Evolutionary conservation across 202 grass and related monocot genomes (phyloP).

Genomic region (Zoysia matrella): DNA sequence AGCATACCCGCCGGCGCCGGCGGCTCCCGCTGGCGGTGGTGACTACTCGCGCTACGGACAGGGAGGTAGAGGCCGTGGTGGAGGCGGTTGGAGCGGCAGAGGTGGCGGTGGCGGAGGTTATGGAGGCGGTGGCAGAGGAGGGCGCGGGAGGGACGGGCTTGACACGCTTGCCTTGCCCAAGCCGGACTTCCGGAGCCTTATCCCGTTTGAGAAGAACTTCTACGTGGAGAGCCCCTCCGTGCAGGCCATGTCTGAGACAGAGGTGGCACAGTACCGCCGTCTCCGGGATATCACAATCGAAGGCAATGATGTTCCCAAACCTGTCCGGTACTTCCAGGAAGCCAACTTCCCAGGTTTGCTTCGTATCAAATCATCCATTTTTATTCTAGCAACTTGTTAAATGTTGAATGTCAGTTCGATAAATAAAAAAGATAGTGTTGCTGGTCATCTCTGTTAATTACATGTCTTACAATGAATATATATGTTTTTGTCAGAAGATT

Average conservation of each 20-base stretch:
- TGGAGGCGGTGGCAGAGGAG: slow-evolving; percentile 50
- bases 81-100: slow-evolving; percentile 36
- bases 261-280: slow-evolving; percentile 65
- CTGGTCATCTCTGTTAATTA: neutral
- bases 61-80: slow-evolving; percentile 49
- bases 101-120: slow-evolving; percentile 38
- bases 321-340: slow-evolving; percentile 86
- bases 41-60: slow-evolving; percentile 38
- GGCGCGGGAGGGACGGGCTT: slow-evolving; percentile 65
- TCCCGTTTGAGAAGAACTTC: slow-evolving; percentile 95
- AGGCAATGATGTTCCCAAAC: slow-evolving; percentile 82
- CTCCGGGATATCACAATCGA: slow-evolving; percentile 75
- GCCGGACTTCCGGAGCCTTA: slow-evolving; percentile 74
- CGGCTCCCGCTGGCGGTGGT: neutral
- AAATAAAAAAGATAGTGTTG: neutral
- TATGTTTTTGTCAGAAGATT: neutral
- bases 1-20: slow-evolving; percentile 39
- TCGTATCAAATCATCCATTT: neutral
- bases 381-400: neutral
- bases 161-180: slow-evolving; percentile 68
- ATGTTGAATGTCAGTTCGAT: neutral
- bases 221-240: slow-evolving; percentile 77
- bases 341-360: slow-evolving; percentile 79
- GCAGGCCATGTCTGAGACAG: slow-evolving; percentile 86
- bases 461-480: neutral